phyloP scores from a whole-genome alignment of 805 yeast species.

The Lipomyces sp. region DNA sequence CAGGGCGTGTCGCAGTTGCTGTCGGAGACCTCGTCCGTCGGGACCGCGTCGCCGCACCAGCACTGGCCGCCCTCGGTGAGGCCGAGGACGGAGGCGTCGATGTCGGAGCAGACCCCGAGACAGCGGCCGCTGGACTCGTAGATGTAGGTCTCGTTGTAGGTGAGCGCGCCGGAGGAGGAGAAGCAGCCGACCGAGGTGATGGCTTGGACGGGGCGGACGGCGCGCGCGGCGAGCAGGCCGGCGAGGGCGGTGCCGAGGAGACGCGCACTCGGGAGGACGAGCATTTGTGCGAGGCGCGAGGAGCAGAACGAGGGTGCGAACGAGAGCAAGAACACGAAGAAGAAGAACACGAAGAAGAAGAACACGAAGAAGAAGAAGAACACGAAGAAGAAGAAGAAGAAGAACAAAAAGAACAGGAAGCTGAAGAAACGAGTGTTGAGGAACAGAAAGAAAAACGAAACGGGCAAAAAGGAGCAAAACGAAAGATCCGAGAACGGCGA shows the following conservation, averaged over 20 bases:
- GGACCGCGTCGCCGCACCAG: constrained; percentile 58
- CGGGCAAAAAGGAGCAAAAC: too few relatives aligned
- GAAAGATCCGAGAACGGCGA: too few relatives aligned
- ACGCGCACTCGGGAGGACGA: background rate
- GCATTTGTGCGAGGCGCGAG: background rate
- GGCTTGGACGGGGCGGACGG: background rate
- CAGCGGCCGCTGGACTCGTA: constrained; percentile 64
- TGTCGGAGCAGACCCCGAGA: constrained; percentile 47
- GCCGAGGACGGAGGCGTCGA: constrained; percentile 47
- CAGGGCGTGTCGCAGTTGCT: constrained; percentile 50
- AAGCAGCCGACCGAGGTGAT: constrained; percentile 41
- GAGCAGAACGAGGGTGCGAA: background rate
- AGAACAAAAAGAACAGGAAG: background rate
- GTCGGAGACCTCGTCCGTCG: constrained; percentile 35
- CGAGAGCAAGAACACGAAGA: background rate
- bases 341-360: background rate
- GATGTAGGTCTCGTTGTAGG: constrained; percentile 47
- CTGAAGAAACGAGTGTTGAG: too few relatives aligned
- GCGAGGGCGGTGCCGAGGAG: background rate
- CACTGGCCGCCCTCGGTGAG: constrained; percentile 54
- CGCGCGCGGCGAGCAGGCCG: background rate
- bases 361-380: background rate
- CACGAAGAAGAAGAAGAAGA: background rate
- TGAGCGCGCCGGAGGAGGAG: constrained; percentile 40
- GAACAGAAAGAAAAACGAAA: too few relatives aligned